Base-by-base conservation (phyloP, 164 flowering plant genomes). In the Vitis riparia region DNA sequence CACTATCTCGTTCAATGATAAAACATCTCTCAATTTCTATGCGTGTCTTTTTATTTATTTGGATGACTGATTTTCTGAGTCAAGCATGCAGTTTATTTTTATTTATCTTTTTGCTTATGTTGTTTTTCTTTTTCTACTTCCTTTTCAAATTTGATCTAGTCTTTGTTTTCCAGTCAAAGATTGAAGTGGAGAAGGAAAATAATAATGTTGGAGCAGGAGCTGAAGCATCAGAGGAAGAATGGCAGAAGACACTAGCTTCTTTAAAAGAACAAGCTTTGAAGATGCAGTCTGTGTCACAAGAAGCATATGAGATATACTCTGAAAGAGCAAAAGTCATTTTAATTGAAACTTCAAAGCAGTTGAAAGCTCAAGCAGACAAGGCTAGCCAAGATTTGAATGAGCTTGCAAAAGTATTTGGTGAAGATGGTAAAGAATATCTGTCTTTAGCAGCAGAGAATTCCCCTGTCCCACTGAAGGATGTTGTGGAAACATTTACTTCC, bases 401-500 rank as follows among this genome's bases (percentile, higher is more conserved):
- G 66, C 53, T 86, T 62, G 88, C 88, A 5, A 79, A 84, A 70
- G 98, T 87, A 79, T 49, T 87, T 51, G 76, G 88, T 53, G 87
- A 81, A 70, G 93, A 84, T 65, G 77, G 97, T 29, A 87, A 80
- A 78, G 90, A 73, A 58, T 89, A 92, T 73, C 74, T 94, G 30
- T 68, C 88, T n/a, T 63, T 70, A 17, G 93, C 87, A 17, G 83
- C 92, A 12, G 86, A 89, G 77, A 79, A 86, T 37, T 85, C 88
- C 48, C 97, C 98, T 11, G 91, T 86, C 77, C 79, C 85, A 58
- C 87, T 96, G 70, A 93, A 88, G 83, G 97, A 91, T 80, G 75
- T 93, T 61, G 85, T 93, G 50, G 87, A 90, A 73, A 88, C 92
- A 51, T 90, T 80, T 81, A 73, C 88, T 50, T 70, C 91, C 16